Percentiles rank a stretch among this genome's conserved stretches.
phyloP scores from a whole-genome alignment of 768 basidiomycete species.

The Lactarius indigo region DNA sequence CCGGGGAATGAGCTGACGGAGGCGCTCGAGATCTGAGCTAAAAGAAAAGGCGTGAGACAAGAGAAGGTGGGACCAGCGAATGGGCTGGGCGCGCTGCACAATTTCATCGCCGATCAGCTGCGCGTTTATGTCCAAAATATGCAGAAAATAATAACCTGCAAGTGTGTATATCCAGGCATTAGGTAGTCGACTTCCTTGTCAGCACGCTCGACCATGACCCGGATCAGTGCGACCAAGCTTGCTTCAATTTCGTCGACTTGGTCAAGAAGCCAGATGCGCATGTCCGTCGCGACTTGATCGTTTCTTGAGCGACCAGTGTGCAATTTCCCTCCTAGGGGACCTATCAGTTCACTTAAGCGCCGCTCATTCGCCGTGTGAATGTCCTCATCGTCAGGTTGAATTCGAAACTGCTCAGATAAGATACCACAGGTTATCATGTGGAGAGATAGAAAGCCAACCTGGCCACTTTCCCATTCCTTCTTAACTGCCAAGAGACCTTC shows the following conservation, averaged over 20 bases:
- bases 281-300: conserved; percentile 98
- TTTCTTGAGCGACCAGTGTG: conserved; percentile 97
- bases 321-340: conserved; percentile 88
- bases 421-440: not conserved
- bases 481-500: conserved; percentile 72
- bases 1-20: conserved; percentile 80
- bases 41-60: conserved; percentile 95
- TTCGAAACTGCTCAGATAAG: conserved; percentile 53
- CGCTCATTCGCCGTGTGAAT: conserved; percentile 99
- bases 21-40: conserved; percentile 81
- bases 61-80: conserved; percentile 97
- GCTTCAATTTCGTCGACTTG: conserved; percentile 65
- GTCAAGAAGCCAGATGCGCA: conserved; percentile 92
- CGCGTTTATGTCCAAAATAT: not conserved
- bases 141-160: conserved; percentile 61
- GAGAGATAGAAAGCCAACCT: conserved; percentile 43
- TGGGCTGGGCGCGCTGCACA: conserved; percentile 89
- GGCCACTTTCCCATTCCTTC: conserved; percentile 80
- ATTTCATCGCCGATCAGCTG: conserved; percentile 1
- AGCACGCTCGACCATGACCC: conserved; percentile 87
- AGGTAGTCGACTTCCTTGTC: conserved; percentile 89
- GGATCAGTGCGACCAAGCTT: conserved; percentile 72
- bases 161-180: conserved; percentile 95
- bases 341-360: conserved; percentile 88
- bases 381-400: conserved; percentile 90